Evolutionary conservation across 768 basidiomycete genomes (phyloP), one percentile per base, ranked within the genome.

Genomic region (Calvatia gigantea): DNA sequence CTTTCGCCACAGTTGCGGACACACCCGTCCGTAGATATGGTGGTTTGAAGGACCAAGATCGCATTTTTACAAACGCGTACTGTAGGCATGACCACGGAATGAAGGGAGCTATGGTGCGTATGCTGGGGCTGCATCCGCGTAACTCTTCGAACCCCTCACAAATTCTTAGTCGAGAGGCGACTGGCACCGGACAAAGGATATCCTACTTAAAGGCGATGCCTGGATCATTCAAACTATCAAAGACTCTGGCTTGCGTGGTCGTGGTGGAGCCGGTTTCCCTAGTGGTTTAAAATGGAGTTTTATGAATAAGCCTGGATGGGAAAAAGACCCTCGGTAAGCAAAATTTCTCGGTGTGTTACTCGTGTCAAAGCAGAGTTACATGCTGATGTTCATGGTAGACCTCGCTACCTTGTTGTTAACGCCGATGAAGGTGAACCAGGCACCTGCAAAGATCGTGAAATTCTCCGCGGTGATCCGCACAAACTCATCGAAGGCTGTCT

Each of bases 281-380:
- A 90, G 87, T 61, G 96, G 96, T 21, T 77, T 98, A 63, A 98
- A 98, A 69, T 98, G 95, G 95, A 90, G 87, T 65, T 94, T 94
- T 70, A 96, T 98, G 96, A 98, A 99, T 80, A 99, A 98, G 73
- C 95, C 94, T n/a, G 86, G 87, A 25, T 98, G 96, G 96, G 85
- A 98, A 76, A 88, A 91, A 68, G 96, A 98, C 66, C 85, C 84
- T 61, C 78, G 92, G 87, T 91, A 58, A 56, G 74, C 62, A 1
- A 28, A 9, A 23, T 52, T 19, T 17, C 14, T 4, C 19, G 31
- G 50, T 11, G n/a, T 46, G 61, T 46, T 58, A 35, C 11, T 14
- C 33, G 12, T 32, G 37, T 23, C 19, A 33, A 19, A 48, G 6
- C 17, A 19, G 9, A 5, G 8, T 5, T 23, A 28, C 33, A 33